Base-by-base conservation (phyloP, 2,329 filamentous ascomycete species). In the Beauveria medogensis region DNA sequence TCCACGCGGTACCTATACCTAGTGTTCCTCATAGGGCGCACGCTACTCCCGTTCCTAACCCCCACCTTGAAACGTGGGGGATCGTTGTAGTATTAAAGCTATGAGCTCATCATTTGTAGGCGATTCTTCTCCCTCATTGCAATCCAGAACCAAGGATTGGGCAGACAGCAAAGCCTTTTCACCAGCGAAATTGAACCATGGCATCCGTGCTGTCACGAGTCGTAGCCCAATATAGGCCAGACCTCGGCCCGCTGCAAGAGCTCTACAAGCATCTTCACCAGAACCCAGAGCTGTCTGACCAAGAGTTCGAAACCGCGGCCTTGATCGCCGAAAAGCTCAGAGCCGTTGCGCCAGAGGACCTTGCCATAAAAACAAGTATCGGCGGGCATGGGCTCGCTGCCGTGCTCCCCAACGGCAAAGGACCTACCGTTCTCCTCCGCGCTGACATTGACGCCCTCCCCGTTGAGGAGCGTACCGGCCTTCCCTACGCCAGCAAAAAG, bases 371-470 rank as follows among this genome's bases (percentile, higher is more conserved):
- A 24, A 20, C 62, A 9, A 41, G 47, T 3, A 85, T 88, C 16
- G 85, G 85, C 30, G 84, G 84, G 0, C 74, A 82, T 63, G 85
- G 85, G 5, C 69, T 88, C 5, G 80, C 80, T 2, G 85, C 77
- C 0, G 73, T 86, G 1, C 72, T 86, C 4, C 67, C 68, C 55
- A 87, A 88, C 66, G 84, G 83, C 0, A 47, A 67, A 0, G 84
- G 84, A 0, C 76, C 76, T 1, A 85, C 77, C 0, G 70, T 88
- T 1, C 74, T 87, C 0, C 73, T 87, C 0, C 79, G 85, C 2
- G 82, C 85, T 0, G 85, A 88, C 60, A 83, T 86, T 63, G 85
- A 88, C 65, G 85, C 77, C 0, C 72, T 88, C 0, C 84, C 85
- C 0, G 73, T 87, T 0, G 65, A 77, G 60, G 85, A 88, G 68